These are phyloP conservation scores for Hebeloma cylindrosporum DNA, from an alignment of 768 basidiomycete species.

Conservation along the genomic window DNA sequence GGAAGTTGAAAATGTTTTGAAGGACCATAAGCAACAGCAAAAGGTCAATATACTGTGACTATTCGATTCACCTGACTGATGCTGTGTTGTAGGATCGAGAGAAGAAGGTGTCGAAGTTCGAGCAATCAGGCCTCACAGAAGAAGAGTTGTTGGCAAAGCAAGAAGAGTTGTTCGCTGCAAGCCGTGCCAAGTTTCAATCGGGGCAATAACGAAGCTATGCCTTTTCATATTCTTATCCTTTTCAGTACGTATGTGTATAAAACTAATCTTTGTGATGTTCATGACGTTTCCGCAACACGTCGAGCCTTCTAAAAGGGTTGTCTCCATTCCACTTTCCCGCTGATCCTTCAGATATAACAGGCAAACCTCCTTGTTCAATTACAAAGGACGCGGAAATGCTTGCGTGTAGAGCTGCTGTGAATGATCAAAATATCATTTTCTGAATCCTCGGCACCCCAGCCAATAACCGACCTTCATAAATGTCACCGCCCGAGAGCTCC, in stretches of 20 bases:
- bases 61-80: conserved; percentile 9
- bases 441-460: conserved; percentile 1
- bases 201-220: conserved; percentile 21
- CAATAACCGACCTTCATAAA: conserved; percentile 57
- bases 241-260: conserved; percentile 33
- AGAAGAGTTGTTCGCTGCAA: conserved; percentile 90
- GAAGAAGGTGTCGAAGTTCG: conserved; percentile 89
- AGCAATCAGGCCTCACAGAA: conserved; percentile 85
- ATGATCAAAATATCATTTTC: conserved; percentile 2
- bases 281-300: conserved; percentile 46
- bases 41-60: conserved; percentile 57
- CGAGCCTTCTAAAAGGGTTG: conserved; percentile 55
- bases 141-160: conserved; percentile 88
- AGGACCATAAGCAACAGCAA: conserved; percentile 94
- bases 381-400: conserved; percentile 80
- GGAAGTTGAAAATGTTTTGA: conserved; percentile 90
- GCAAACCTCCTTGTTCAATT: conserved; percentile 82
- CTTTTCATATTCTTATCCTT: conserved; percentile 24
- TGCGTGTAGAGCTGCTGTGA: conserved; percentile 66
- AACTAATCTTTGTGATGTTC: conserved; percentile 35
- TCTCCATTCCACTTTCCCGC: conserved; percentile 70
- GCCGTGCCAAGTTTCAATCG: conserved; percentile 62
- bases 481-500: conserved; percentile 49
- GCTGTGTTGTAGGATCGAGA: conserved; percentile 70
- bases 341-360: conserved; percentile 40